phyloP scores from a whole-genome alignment of 306 rosid species.

The Cicer pinnatifidum region DNA sequence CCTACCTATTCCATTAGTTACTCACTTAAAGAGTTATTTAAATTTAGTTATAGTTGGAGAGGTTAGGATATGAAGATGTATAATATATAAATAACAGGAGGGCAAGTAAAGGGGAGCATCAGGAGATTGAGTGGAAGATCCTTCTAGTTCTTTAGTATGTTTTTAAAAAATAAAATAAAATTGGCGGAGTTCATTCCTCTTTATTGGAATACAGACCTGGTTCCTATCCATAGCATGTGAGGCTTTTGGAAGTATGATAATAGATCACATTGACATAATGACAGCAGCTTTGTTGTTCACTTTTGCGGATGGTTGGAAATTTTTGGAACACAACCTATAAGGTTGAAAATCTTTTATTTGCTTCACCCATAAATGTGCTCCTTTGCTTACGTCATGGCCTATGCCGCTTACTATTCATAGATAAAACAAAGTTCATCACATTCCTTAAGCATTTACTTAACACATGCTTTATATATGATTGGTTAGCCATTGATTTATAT shows the following conservation, averaged over 20 bases:
- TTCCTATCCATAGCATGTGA: conserved; percentile 19
- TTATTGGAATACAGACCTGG: conserved; percentile 16
- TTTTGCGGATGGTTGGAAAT: conserved; percentile 7
- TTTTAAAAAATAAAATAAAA: neutral
- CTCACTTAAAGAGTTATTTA: neutral
- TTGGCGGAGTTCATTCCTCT: neutral
- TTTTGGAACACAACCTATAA: conserved; percentile 20
- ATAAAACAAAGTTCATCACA: conserved; percentile 12
- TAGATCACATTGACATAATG: conserved; percentile 13
- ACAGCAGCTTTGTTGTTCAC: conserved; percentile 29
- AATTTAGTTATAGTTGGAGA: neutral
- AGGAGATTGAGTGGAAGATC: neutral
- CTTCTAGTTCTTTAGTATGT: neutral
- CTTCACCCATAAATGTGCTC: conserved; percentile 32
- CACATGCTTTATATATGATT: conserved; percentile 1
- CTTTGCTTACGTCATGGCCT: conserved; percentile 13
- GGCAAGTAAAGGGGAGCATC: neutral
- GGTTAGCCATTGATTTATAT: conserved; percentile 19
- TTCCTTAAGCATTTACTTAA: conserved; percentile 24
- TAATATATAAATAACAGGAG: neutral
- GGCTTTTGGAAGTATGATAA: conserved; percentile 2
- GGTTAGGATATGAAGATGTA: neutral
- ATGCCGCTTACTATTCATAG: conserved; percentile 19
- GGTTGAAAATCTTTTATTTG: conserved; percentile 28
- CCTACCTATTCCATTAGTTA: neutral